A percentile compares a stretch with the other conserved stretches of the same genome.
Conservation (phyloP, 2,329 filamentous ascomycete species). For the Cephalotrichum gorgonifer region DNA sequence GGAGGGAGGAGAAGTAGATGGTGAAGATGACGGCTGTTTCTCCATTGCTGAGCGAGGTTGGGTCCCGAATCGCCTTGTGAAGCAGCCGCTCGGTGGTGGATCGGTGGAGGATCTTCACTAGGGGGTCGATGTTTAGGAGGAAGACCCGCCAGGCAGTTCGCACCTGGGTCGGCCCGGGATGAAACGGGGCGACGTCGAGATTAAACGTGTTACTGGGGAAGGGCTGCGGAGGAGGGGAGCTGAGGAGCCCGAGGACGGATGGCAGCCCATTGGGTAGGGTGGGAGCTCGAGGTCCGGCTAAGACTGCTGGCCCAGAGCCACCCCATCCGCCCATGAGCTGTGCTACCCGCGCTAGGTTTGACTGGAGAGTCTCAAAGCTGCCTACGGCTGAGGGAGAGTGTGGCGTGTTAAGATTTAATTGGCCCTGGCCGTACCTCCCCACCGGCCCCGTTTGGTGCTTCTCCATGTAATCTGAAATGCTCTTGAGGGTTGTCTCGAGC, state of each 20-base stretch:
- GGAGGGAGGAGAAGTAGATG: slow-evolving; percentile 3
- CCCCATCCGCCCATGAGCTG: not conserved
- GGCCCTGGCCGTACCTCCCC: not conserved
- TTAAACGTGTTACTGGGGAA: not conserved
- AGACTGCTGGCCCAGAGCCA: not conserved
- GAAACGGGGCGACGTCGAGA: not conserved
- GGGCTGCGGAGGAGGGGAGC: not conserved
- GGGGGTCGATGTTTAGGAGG: not conserved
- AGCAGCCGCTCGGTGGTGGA: not conserved
- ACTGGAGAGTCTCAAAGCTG: not conserved
- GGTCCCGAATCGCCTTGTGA: not conserved
- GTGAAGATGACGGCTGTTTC: not conserved
- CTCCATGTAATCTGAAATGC: not conserved
- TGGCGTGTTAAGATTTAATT: not conserved
- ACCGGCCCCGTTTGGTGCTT: not conserved
- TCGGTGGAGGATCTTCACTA: not conserved
- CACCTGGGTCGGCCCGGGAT: not conserved
- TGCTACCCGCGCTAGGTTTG: not conserved
- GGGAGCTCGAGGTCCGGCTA: not conserved
- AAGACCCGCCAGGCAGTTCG: not conserved
- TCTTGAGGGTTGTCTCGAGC: not conserved
- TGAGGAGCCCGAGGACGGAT: not conserved
- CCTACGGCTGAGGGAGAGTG: not conserved
- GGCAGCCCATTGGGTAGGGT: not conserved
- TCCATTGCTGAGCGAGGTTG: not conserved